Base-by-base conservation (phyloP, 441 rosid species). In the Euphorbia corollata region DNA sequence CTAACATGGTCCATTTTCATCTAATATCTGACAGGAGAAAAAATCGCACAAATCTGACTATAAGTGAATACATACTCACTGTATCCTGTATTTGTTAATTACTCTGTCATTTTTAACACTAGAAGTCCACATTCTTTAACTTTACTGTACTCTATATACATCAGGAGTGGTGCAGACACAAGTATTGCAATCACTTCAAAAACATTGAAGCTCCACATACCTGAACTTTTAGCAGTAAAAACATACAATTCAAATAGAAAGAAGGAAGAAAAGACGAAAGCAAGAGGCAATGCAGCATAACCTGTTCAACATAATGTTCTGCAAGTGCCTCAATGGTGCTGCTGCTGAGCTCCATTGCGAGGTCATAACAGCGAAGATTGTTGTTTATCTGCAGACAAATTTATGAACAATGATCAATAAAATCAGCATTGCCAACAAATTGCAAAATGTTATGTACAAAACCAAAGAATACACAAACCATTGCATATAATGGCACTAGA, bases 301-400 rank as follows among this genome's bases (percentile, higher is more conserved):
- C 97, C 97, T 92, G 99, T 70, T 92, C 96, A 30, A 93, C 93
- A 71, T 95, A 92, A 76, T 85, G 85, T 79, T 84, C 91, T 48
- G 98, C 97, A 79, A 95, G 98, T 51, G 97, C 97, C 83, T 95
- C 99, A 70, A 86, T 74, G 56, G 87, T 87, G 84, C 93, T 86
- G 80, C 74, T 90, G 77, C 98, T 88, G 64, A 95, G 74, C 82
- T 95, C 99, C 95, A 85, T 85, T 18, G 99, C 98, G 75, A 95
- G 99, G 79, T 90, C 98, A 77, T 95, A 92, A 79, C 99, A 95
- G 67, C 96, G 97, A 68, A 95, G 86, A 78, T 95, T 95, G 83
- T 92, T 92, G 84, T 95, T 95, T 77, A 92, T 83, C 99, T 92
- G 87, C 60, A 41, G 20, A 65, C 45, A 61, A 34, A 63, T 39